phyloP scores from a whole-genome alignment of 768 basidiomycete genomes.

The Cyclocybe cylindracea region DNA sequence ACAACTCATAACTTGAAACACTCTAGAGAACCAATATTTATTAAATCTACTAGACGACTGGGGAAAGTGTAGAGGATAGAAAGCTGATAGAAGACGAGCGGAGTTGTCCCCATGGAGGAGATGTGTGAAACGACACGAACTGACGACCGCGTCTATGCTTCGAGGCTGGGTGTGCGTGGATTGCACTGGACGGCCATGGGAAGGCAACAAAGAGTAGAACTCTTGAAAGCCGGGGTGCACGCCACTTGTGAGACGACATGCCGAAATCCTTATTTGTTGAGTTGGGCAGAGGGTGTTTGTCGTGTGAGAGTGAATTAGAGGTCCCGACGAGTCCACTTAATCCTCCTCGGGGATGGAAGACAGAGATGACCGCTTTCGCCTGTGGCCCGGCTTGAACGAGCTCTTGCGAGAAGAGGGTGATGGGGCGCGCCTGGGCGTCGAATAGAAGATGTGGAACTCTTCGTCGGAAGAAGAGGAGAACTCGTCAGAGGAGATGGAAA shows the following conservation, averaged over 20 bases:
- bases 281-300: constrained; percentile 18
- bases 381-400: constrained; percentile 22
- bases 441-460: constrained; percentile 13
- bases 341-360: constrained; percentile 30
- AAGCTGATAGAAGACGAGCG: too few relatives aligned
- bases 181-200: background rate
- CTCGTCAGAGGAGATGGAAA: constrained; percentile 9
- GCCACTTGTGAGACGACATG: constrained; percentile 5
- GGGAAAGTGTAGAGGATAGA: too few relatives aligned
- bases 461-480: constrained; percentile 21
- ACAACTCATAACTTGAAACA: too few relatives aligned
- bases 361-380: constrained; percentile 23
- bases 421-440: constrained; percentile 12
- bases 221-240: too few relatives aligned
- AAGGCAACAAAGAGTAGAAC: background rate
- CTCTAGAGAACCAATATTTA: too few relatives aligned
- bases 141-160: too few relatives aligned
- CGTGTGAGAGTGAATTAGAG: constrained; percentile 5
- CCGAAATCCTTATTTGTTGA: constrained; percentile 12
- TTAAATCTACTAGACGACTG: too few relatives aligned
- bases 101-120: too few relatives aligned
- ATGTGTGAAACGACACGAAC: too few relatives aligned
- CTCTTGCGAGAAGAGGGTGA: constrained; percentile 10
- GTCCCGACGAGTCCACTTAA: constrained; percentile 9
- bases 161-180: too few relatives aligned